These are phyloP conservation scores for Lactarius deliciosus DNA, from an alignment of 768 basidiomycete genomes.

Conservation along the genomic window DNA sequence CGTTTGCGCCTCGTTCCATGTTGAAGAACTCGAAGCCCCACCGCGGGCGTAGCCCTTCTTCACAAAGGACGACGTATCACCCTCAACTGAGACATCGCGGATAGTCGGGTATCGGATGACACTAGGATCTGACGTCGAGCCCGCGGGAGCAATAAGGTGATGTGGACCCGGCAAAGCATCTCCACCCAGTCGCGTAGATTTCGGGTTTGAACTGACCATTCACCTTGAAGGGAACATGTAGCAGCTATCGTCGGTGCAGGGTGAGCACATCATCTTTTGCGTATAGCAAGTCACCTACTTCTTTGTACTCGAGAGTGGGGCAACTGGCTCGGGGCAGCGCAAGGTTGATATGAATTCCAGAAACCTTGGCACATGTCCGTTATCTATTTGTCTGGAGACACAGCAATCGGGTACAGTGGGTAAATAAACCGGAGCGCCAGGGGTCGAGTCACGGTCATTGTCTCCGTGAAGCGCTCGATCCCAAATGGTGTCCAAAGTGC, in stretches of 20 bases:
- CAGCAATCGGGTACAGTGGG: slow-evolving; percentile 7
- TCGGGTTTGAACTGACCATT: neutral
- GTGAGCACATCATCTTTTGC: neutral
- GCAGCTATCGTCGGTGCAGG: neutral
- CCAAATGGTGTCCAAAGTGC: neutral
- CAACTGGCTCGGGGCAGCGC: neutral
- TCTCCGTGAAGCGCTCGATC: neutral
- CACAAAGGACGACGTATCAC: neutral
- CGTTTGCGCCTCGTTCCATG: neutral
- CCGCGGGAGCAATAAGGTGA: slow-evolving; percentile 7
- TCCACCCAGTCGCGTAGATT: neutral
- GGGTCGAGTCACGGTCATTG: neutral
- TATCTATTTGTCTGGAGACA: slow-evolving; percentile 8
- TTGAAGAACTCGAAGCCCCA: neutral
- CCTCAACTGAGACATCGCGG: neutral
- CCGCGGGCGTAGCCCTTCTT: neutral
- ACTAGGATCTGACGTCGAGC: neutral
- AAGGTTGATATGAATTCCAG: neutral
- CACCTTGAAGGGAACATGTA: neutral
- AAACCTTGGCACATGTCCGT: neutral
- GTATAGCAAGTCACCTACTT: neutral
- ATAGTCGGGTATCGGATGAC: neutral
- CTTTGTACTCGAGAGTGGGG: neutral
- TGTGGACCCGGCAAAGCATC: neutral
- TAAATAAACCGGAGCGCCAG: neutral